These are phyloP conservation scores for Endoconidiophora laricicola DNA, from an alignment of 2,329 filamentous ascomycete species.

Conservation along the genomic window DNA sequence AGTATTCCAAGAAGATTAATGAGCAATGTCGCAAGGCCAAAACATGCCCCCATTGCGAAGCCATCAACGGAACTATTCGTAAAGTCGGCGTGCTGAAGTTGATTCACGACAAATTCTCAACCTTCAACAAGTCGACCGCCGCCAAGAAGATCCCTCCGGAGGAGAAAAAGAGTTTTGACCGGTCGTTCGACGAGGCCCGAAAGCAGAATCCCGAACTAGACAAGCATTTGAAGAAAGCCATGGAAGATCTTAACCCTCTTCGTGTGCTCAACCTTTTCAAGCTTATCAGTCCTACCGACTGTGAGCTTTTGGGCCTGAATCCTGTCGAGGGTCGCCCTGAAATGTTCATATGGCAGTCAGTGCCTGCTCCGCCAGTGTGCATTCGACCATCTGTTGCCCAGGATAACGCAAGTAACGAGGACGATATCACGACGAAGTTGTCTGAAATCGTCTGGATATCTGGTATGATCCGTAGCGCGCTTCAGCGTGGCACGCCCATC, in stretches of 20 bases:
- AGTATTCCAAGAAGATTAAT: constrained; percentile 74
- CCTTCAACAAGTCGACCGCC: constrained; percentile 77
- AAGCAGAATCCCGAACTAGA: constrained; percentile 68
- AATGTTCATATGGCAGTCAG: constrained; percentile 94
- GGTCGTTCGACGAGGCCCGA: constrained; percentile 67
- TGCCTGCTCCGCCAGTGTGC: constrained; percentile 85
- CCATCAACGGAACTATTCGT: constrained; percentile 78
- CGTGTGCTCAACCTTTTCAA: constrained; percentile 84
- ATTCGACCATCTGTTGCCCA: constrained; percentile 89
- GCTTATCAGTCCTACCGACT: constrained; percentile 68
- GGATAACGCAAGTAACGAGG: constrained; percentile 84
- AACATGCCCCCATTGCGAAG: constrained; percentile 61
- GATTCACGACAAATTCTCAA: constrained; percentile 78
- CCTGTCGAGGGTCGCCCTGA: constrained; percentile 77
- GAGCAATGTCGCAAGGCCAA: constrained; percentile 80
- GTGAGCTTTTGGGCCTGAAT: constrained; percentile 78
- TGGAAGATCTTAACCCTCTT: constrained; percentile 86
- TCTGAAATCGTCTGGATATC: constrained; percentile 91
- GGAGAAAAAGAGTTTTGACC: constrained; percentile 71
- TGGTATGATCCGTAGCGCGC: constrained; percentile 64
- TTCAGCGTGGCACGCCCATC: constrained; percentile 70
- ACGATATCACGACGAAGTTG: constrained; percentile 93
- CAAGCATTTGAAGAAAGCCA: constrained; percentile 78
- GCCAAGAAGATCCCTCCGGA: constrained; percentile 67
- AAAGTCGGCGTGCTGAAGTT: constrained; percentile 89